phyloP scores from a whole-genome alignment of 2,329 filamentous ascomycete species.

The Graphilbum ipis-grandicollis region DNA sequence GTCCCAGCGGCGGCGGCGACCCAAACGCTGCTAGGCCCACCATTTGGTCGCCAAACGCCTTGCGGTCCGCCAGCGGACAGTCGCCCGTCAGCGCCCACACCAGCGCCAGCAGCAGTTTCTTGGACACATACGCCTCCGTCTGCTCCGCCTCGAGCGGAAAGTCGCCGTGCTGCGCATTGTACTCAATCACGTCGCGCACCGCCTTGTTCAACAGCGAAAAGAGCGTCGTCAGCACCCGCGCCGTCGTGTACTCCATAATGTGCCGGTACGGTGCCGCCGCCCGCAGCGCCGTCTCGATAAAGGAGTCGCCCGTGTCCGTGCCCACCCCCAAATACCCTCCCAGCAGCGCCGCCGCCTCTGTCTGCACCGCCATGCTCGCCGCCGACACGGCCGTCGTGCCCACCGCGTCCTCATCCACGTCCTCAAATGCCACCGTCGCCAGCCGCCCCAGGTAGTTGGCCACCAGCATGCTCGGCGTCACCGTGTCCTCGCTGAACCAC shows the following conservation, averaged over 20 bases:
- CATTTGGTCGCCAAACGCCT: slow-evolving; percentile 73
- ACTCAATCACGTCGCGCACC: slow-evolving; percentile 82
- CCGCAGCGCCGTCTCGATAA: slow-evolving; percentile 61
- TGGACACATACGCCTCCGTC: slow-evolving; percentile 74
- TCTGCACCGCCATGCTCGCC: slow-evolving; percentile 63
- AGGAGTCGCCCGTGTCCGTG: slow-evolving; percentile 23
- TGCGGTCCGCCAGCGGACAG: slow-evolving; percentile 75
- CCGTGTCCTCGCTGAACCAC: slow-evolving; percentile 98
- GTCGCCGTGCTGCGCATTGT: slow-evolving; percentile 86
- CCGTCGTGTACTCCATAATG: slow-evolving; percentile 96
- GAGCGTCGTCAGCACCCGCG: slow-evolving; percentile 76
- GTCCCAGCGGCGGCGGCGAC: slow-evolving; percentile 40
- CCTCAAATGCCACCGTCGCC: slow-evolving; percentile 72
- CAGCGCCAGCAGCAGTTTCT: slow-evolving; percentile 81
- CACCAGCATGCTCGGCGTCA: slow-evolving; percentile 84
- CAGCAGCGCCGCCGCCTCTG: slow-evolving; percentile 63
- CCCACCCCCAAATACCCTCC: slow-evolving; percentile 40
- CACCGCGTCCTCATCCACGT: slow-evolving; percentile 82
- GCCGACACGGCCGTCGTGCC: slow-evolving; percentile 52
- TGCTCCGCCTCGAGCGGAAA: slow-evolving; percentile 86
- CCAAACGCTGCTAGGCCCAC: slow-evolving; percentile 73
- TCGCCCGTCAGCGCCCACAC: slow-evolving; percentile 96
- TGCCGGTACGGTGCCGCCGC: slow-evolving; percentile 68
- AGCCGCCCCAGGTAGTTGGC: slow-evolving; percentile 77
- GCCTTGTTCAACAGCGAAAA: slow-evolving; percentile 94